These are phyloP conservation scores for Plenodomus biglobosus DNA, from an alignment of 2,329 filamentous ascomycete species.

Conservation along the genomic window DNA sequence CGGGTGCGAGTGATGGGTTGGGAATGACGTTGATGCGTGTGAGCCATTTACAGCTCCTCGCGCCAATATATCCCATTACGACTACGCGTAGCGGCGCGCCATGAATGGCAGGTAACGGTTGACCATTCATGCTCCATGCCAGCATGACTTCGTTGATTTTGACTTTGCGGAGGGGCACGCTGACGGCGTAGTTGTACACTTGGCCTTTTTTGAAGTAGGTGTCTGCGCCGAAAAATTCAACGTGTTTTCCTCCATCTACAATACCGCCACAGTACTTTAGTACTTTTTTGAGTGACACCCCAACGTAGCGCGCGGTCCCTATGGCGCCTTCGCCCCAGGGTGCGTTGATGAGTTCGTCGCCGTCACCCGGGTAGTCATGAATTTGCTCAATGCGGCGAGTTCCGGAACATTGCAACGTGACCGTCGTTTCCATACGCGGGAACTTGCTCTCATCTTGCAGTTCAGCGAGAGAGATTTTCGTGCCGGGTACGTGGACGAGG, in stretches of 20 bases:
- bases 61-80: conserved; percentile 68
- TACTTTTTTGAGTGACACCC: conserved; percentile 67
- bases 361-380: conserved; percentile 64
- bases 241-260: conserved; percentile 56
- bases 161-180: conserved; percentile 68
- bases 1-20: conserved; percentile 59
- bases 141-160: conserved; percentile 67
- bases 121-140: conserved; percentile 72
- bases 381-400: conserved; percentile 72
- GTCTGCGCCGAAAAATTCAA: conserved; percentile 71
- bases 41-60: conserved; percentile 64
- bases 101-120: conserved; percentile 65
- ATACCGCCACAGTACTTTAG: conserved; percentile 71
- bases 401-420: conserved; percentile 69
- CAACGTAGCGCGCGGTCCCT: conserved; percentile 63
- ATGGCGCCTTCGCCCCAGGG: conserved; percentile 61
- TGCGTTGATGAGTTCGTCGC: conserved; percentile 58
- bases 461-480: conserved; percentile 58
- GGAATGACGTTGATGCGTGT: conserved; percentile 64
- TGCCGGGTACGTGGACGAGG: conserved; percentile 60
- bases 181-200: conserved; percentile 67
- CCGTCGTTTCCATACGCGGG: conserved; percentile 59
- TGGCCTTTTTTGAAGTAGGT: conserved; percentile 71
- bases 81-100: conserved; percentile 65
- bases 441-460: conserved; percentile 63